Conservation (phyloP, 805 yeast genomes). For the Ogataea methanolica region DNA sequence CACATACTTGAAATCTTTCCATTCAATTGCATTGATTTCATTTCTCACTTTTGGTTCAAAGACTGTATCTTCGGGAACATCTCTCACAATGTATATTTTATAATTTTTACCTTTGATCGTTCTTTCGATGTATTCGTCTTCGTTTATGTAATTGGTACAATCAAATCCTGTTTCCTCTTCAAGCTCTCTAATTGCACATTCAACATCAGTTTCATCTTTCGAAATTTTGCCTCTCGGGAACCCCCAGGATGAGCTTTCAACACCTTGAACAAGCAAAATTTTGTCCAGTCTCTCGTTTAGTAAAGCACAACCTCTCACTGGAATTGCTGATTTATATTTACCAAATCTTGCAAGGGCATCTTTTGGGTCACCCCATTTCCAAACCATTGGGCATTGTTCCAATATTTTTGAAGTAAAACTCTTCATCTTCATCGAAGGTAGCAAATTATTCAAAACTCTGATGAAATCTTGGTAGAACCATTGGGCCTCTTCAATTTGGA, state of each 20-base stretch:
- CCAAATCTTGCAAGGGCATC: conserved; percentile 77
- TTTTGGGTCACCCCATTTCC: conserved; percentile 83
- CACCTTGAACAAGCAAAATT: conserved; percentile 77
- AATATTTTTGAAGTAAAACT: conserved; percentile 65
- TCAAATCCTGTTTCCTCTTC: conserved; percentile 93
- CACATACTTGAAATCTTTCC: conserved; percentile 59
- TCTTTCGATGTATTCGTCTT: conserved; percentile 73
- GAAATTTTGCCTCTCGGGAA: conserved; percentile 97
- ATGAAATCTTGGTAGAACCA: conserved; percentile 93
- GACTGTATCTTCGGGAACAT: conserved; percentile 69
- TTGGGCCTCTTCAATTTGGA: conserved; percentile 96
- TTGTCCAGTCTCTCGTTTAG: conserved; percentile 67
- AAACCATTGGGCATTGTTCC: conserved; percentile 66
- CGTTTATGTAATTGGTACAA: conserved; percentile 60
- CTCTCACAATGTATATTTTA: conserved; percentile 71
- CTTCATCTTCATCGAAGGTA: conserved; percentile 77
- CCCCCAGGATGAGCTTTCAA: conserved; percentile 79
- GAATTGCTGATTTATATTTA: conserved; percentile 81
- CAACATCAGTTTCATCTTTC: conserved; percentile 82
- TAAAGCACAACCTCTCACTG: conserved; percentile 94
- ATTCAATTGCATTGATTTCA: conserved; percentile 79
- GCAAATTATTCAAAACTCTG: conserved; percentile 61
- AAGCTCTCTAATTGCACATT: conserved; percentile 89
- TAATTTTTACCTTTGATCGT: conserved; percentile 80
- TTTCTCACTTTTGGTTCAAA: conserved; percentile 82